A percentile compares a stretch with the other conserved stretches of the same genome.
Evolutionary conservation across 768 basidiomycete species (phyloP).

Genomic region (Mycena floridula): DNA sequence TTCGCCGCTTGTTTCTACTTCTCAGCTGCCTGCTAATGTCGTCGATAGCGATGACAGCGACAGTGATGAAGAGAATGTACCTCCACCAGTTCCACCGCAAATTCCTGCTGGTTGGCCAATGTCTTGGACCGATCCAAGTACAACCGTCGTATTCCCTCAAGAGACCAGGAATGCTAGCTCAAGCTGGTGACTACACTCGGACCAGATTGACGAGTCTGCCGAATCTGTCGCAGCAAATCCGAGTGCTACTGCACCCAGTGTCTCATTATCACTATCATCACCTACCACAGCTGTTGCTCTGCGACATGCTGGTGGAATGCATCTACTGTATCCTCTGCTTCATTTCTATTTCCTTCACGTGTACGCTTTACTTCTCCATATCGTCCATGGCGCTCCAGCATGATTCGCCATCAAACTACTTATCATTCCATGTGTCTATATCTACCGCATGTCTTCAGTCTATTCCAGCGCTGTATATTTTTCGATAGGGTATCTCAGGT

Average conservation of each 20-base stretch:
- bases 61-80: slow-evolving; percentile 5
- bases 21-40: background rate
- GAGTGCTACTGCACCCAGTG: slow-evolving; percentile 8
- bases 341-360: slow-evolving; percentile 37
- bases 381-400: slow-evolving; percentile 7
- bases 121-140: no score
- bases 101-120: background rate
- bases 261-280: no score
- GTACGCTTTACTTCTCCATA: slow-evolving; percentile 33
- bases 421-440: background rate
- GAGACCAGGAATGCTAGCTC: no score
- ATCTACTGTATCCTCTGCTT: slow-evolving; percentile 32
- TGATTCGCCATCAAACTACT: background rate
- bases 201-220: background rate
- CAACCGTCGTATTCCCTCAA: no score
- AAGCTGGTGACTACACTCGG: no score
- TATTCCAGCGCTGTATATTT: background rate
- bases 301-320: slow-evolving; percentile 28
- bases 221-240: background rate
- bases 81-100: slow-evolving; percentile 1
- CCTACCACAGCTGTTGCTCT: slow-evolving; percentile 18
- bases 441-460: background rate
- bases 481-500: background rate
- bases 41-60: background rate
- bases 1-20: background rate